Evolutionary conservation across 2,329 filamentous ascomycete genomes (phyloP).

Genomic region (Cytospora mali): DNA sequence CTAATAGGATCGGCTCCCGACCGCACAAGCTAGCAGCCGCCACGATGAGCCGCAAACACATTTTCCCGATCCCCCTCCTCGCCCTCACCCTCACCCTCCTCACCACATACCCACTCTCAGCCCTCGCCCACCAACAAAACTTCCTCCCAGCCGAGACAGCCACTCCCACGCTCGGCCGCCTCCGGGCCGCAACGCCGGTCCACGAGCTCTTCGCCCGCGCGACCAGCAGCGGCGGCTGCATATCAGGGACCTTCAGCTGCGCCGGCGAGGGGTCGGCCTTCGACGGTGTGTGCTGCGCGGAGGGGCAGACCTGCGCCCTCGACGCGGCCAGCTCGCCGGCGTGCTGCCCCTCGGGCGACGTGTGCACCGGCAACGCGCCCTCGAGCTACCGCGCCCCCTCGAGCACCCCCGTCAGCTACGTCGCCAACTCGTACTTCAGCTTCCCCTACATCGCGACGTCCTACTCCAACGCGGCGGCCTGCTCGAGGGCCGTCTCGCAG

Average conservation of each 20-base stretch:
- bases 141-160: conserved; percentile 37
- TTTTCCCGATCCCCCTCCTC: conserved; percentile 14
- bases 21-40: background rate
- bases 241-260: conserved; percentile 54
- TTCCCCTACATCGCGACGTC: conserved; percentile 61
- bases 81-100: conserved; percentile 17
- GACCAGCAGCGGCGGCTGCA: conserved; percentile 47
- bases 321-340: conserved; percentile 53
- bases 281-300: conserved; percentile 53
- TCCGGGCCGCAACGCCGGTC: conserved; percentile 28
- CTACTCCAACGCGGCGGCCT: conserved; percentile 54
- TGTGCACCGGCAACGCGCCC: conserved; percentile 60
- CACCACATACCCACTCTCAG: conserved; percentile 26
- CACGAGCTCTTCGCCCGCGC: conserved; percentile 31
- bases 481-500: conserved; percentile 52
- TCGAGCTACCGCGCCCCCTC: conserved; percentile 39
- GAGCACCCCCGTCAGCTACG: conserved; percentile 49
- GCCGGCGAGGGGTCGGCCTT: conserved; percentile 51
- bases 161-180: conserved; percentile 16
- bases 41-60: conserved; percentile 24
- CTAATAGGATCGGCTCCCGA: background rate
- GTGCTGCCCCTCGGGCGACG: conserved; percentile 52
- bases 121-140: conserved; percentile 32
- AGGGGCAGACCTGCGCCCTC: conserved; percentile 53
- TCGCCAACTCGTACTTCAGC: conserved; percentile 60